phyloP scores from a whole-genome alignment of 2,329 filamentous ascomycete species.

The Zymoseptoria brevis region DNA sequence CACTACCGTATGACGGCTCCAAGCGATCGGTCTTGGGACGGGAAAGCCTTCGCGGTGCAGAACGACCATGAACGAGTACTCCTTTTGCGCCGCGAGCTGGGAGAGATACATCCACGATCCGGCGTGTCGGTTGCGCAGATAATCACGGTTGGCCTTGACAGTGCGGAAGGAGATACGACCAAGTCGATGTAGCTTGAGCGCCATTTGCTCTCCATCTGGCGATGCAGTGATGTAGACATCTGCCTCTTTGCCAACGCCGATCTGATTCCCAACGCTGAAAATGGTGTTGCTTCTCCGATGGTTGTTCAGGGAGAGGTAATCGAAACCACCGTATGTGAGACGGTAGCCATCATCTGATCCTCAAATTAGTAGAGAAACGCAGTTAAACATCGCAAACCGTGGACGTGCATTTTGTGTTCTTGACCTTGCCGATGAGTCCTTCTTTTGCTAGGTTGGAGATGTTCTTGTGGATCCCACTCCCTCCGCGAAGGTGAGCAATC shows the following conservation, averaged over 20 bases:
- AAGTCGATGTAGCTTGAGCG: constrained; percentile 92
- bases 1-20: constrained; percentile 90
- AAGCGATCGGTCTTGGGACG: constrained; percentile 78
- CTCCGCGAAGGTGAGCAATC: constrained; percentile 68
- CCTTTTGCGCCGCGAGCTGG: constrained; percentile 82
- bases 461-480: constrained; percentile 68
- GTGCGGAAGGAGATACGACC: constrained; percentile 95
- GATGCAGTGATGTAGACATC: constrained; percentile 93
- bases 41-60: constrained; percentile 77
- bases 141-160: constrained; percentile 92
- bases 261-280: constrained; percentile 88
- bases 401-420: constrained; percentile 71
- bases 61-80: constrained; percentile 89
- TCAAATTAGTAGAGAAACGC: not conserved
- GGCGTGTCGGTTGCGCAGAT: constrained; percentile 70
- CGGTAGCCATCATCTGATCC: constrained; percentile 77
- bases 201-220: constrained; percentile 63
- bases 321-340: constrained; percentile 89
- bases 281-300: constrained; percentile 72
- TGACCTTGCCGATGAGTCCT: constrained; percentile 81
- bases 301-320: constrained; percentile 92
- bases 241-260: constrained; percentile 95
- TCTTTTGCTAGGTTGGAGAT: constrained; percentile 90
- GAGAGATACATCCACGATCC: constrained; percentile 99
- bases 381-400: not conserved